These are phyloP conservation scores for Cucumis melo DNA, from an alignment of 306 rosid species.

Conservation along the genomic window DNA sequence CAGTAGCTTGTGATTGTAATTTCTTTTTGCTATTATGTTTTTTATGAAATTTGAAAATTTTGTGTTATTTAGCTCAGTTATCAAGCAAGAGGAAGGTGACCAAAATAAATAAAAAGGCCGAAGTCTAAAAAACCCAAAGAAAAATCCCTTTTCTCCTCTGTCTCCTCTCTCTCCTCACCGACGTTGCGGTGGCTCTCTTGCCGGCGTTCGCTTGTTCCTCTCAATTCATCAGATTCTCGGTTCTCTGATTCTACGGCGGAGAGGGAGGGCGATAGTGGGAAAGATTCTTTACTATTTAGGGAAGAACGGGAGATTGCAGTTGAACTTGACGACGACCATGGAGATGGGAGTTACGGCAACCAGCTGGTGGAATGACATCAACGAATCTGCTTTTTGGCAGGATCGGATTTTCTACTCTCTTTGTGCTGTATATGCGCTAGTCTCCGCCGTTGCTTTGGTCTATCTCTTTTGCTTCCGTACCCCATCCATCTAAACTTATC, in stretches of 20 bases:
- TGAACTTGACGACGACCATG: constrained; percentile 27
- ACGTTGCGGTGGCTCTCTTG: background rate
- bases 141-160: background rate
- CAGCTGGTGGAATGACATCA: constrained; percentile 54
- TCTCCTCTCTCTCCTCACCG: background rate
- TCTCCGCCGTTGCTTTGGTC: constrained; percentile 74
- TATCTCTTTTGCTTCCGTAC: background rate
- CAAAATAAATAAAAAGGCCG: background rate
- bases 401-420: constrained; percentile 53
- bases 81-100: too few relatives aligned
- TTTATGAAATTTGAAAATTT: too few relatives aligned
- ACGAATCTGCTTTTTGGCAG: constrained; percentile 38
- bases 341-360: constrained; percentile 16
- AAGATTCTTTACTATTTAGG: background rate
- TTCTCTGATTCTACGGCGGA: background rate
- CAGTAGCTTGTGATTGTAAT: too few relatives aligned
- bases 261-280: background rate
- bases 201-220: background rate
- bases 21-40: too few relatives aligned
- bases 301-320: constrained; percentile 31
- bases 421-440: constrained; percentile 63
- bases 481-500: background rate
- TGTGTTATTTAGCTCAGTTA: too few relatives aligned
- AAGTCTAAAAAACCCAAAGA: background rate
- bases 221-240: background rate